Base-by-base conservation (phyloP, 768 basidiomycete genomes). In the Saitozyma sp. region DNA sequence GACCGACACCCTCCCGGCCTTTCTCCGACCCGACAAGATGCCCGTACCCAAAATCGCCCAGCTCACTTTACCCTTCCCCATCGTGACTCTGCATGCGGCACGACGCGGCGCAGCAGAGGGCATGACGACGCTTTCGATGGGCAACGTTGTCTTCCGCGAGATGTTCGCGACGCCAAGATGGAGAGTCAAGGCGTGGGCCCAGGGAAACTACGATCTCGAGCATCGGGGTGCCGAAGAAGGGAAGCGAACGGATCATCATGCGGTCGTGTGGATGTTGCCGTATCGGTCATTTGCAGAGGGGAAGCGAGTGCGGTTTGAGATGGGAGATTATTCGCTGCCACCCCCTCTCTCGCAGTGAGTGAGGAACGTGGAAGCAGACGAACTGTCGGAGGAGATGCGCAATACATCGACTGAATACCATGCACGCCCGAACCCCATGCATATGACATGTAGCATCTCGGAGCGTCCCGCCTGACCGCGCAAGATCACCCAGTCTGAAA, bases 91-190 rank as follows among this genome's bases (percentile, higher is more conserved):
- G 6, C 58, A 62, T 16, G 50, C 63, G 8, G 58, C 69, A 14
- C 38, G 53, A 11, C 55, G 61, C 16, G 73, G 70, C 17, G 64
- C 66, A 9, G 50, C 51, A 53, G 68, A 74, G 49, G 70, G 70
- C 10, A 74, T 71, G 70, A 74, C 73, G 29, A 74, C 70, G 16
- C 42, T 74, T 13, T 64, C 62, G 59, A 66, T 74, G 70, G 73
- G 73, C 7, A 71, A 69, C 58, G 68, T 70, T 10, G 62, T 68
- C 3, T 56, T 71, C 17, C 53, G 70, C 50, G 73, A 74, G 14
- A 46, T 74, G 43, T 74, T 62, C 56, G 38, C 42, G 29, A 66
- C 67, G 58, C 38, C 40, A 5, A 38, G 65, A 11, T 71, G 73
- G 70, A 65, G 60, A 58, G 48, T 67, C 4, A 63, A 63, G 54